Evolutionary conservation across 441 rosid species (phyloP), one percentile per base, ranked within the genome.

Genomic region (Melastoma candidum): DNA sequence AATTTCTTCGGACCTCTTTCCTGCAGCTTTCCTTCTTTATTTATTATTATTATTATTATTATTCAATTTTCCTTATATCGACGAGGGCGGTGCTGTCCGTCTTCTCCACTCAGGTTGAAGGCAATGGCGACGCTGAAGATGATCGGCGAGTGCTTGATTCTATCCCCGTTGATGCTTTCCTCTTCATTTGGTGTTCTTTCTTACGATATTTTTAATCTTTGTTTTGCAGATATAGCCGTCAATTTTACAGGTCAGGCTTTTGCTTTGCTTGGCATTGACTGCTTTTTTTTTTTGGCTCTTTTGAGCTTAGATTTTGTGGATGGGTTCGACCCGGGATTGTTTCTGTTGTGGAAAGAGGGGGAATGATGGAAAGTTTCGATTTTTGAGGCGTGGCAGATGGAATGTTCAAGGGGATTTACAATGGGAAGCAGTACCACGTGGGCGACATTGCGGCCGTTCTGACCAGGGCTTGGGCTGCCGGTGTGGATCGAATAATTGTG

Each of bases 401-500:
- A 59, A 92, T 88, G 98, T 92, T 92, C 56, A 85, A 78, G 53
- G 98, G 98, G 49, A 72, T 88, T 47, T 92, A 92, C 63, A 72
- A 92, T 58, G 95, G 95, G 14, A 92, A 82, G 80, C 92, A 82
- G 51, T 75, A 63, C 69, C 97, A 92, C 54, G 80, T 60, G 3
- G 74, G 90, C 1, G 98, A 88, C 53, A 75, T 84, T 53, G 79
- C 87, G 7, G 67, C 81, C 1, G 97, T 92, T 51, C 67, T 88
- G 63, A 77, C 63, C 63, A 79, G 98, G 44, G 98, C 97, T 59
- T 92, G 98, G 98, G 75, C 68, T 49, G 81, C 97, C 12, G 98
- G 98, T 32, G 97, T 92, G 12, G 97, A 92, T 64, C 75, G 97
- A 65, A 82, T 92, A 71, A 86, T 92, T 53, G 98, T 80, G 56